phyloP scores from a whole-genome alignment of 345 rosid genomes.

The Carallia brachiata region DNA sequence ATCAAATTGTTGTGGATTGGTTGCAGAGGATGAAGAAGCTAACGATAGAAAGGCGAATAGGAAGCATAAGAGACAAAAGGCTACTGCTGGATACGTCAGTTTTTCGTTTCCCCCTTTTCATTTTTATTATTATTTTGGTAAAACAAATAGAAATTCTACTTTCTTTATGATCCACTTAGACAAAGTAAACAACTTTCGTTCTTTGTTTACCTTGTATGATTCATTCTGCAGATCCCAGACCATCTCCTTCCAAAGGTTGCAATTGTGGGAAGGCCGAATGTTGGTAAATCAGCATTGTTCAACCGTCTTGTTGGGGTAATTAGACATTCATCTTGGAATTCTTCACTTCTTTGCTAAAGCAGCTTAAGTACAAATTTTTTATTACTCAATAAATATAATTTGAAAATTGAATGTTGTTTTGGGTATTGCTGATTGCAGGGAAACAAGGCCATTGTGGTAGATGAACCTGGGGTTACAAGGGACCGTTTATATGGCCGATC shows the following conservation, averaged over 20 bases:
- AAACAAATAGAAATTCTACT: no score
- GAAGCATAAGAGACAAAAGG: conserved; percentile 50
- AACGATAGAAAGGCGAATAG: conserved; percentile 45
- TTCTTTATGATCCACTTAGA: background rate
- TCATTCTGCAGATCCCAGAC: conserved; percentile 73
- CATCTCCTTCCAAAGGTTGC: conserved; percentile 81
- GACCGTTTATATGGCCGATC: conserved; percentile 93
- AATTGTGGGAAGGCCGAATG: conserved; percentile 95
- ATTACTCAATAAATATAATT: background rate
- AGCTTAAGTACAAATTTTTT: no score
- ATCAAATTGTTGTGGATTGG: conserved; percentile 1
- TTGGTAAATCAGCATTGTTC: conserved; percentile 92
- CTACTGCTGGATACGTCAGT: conserved; percentile 39
- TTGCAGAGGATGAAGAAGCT: conserved; percentile 64
- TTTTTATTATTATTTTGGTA: background rate
- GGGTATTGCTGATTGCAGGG: conserved; percentile 40
- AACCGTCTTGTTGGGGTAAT: conserved; percentile 94
- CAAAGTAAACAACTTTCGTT: background rate
- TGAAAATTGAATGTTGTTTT: background rate
- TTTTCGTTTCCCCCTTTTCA: background rate
- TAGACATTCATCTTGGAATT: background rate
- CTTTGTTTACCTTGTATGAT: background rate
- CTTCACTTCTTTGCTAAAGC: no score
- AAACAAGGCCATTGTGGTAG: conserved; percentile 89
- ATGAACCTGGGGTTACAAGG: conserved; percentile 96